phyloP scores from a whole-genome alignment of 306 rosid genomes.

The apple (Malus domestica) region DNA sequence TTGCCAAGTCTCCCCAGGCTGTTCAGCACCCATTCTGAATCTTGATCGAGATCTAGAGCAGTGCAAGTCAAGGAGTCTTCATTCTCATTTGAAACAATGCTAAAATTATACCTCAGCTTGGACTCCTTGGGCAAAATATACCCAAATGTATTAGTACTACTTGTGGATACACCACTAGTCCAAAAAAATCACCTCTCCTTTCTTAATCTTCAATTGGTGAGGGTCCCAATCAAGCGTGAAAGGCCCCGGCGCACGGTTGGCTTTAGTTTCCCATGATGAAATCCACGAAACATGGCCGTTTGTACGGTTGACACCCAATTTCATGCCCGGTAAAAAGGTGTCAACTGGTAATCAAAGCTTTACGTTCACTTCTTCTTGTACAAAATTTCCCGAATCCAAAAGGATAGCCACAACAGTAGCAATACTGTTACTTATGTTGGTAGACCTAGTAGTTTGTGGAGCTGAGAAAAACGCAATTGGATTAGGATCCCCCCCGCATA shows the following conservation, averaged over 20 bases:
- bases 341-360: not conserved
- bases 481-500: not conserved
- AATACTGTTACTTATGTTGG: too few relatives aligned
- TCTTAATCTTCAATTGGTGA: not conserved
- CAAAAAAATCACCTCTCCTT: not conserved
- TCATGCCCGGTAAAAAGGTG: slow-evolving; percentile 3
- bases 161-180: not conserved
- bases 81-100: not conserved
- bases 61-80: not conserved
- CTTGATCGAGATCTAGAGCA: not conserved
- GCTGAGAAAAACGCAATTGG: not conserved
- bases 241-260: not conserved
- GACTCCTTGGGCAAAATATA: not conserved
- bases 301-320: not conserved
- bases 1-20: not conserved
- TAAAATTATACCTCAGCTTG: not conserved
- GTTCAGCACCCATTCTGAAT: not conserved
- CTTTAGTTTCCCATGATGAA: not conserved
- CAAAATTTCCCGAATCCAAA: not conserved
- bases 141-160: not conserved
- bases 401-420: not conserved
- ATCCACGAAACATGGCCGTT: not conserved
- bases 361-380: not conserved
- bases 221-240: slow-evolving; percentile 31
- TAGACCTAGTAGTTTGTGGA: not conserved